Evolutionary conservation across 306 rosid species (phyloP), one percentile per base, ranked within the genome.

Genomic region (Quercus rubra): DNA sequence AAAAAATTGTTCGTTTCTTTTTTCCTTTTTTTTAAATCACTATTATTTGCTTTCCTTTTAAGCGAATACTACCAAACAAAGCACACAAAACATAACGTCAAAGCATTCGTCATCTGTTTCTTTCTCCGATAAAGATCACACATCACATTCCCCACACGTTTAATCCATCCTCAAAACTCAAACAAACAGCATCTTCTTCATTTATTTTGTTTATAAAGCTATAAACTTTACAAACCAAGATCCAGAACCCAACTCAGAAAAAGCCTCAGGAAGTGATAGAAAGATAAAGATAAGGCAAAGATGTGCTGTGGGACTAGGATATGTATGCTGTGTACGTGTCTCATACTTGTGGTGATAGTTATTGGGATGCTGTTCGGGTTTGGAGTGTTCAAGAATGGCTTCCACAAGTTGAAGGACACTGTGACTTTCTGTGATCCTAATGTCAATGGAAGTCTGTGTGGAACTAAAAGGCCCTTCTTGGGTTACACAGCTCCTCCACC

Each of bases 351-450:
- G 71, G 92, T 81, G 55, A 77, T 93, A 15, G 13, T 71, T 3
- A 80, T 93, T 63, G 94, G 97, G 3, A 6, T 90, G n/a, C 6
- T 93, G 3, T 91, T 91, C 41, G 97, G 97, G 2, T 93, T 88
- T 72, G 97, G 97, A 51, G 94, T 93, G 13, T 93, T 91, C 97
- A 88, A 90, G 71, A 75, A 90, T 64, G 97, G 97, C 1, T 91
- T 91, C 55, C 94, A 91, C 79, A 93, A 91, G 81, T 8, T 91
- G 9, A 90, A 91, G 67, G 86, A 86, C 23, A 80, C 92, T 9
- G 83, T 88, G 30, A 28, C 55, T 79, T 54, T 62, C 79, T 88
- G 93, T 56, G 92, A 88, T 23, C 86, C 87, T 1, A 61, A 35
- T 67, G 77, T 76, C 71, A 12, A 54, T n/a, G 81, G 83, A 1